These are phyloP conservation scores for Penicillium pancosmium DNA, from an alignment of 495 filamentous ascomycete species.

Conservation along the genomic window DNA sequence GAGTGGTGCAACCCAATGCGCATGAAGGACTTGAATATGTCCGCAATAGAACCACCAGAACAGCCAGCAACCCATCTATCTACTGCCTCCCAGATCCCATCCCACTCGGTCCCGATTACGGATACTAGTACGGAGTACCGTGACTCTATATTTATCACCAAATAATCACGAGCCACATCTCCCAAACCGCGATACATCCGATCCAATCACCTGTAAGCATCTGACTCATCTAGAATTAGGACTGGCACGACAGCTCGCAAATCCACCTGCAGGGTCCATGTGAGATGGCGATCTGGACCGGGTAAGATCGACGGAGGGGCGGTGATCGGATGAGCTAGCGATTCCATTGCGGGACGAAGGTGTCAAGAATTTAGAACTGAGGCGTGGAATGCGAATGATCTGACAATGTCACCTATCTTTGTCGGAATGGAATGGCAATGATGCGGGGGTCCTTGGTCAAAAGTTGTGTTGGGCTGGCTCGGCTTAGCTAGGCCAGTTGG, in stretches of 20 bases:
- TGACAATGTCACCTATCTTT: not conserved
- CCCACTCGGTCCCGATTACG: too few species aligned
- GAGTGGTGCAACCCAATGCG: too few species aligned
- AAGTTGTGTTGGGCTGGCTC: not conserved
- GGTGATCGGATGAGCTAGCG: not conserved
- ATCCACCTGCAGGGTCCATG: not conserved
- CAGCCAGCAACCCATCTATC: too few species aligned
- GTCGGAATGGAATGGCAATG: not conserved
- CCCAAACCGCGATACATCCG: too few species aligned
- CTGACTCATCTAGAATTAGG: too few species aligned
- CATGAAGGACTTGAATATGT: too few species aligned
- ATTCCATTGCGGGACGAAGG: not conserved
- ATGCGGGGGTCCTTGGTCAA: not conserved
- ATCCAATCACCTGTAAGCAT: not conserved
- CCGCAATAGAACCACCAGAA: too few species aligned
- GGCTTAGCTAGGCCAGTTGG: not conserved
- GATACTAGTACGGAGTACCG: too few species aligned
- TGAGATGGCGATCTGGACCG: not conserved
- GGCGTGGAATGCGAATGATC: not conserved
- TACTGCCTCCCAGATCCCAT: too few species aligned
- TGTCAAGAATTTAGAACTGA: not conserved
- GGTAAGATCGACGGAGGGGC: not conserved
- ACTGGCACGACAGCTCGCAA: not conserved
- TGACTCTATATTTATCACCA: too few species aligned
- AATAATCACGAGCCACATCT: too few species aligned